Conservation (phyloP, 2,329 filamentous ascomycete genomes). For the Neofusicoccum umdonicola region DNA sequence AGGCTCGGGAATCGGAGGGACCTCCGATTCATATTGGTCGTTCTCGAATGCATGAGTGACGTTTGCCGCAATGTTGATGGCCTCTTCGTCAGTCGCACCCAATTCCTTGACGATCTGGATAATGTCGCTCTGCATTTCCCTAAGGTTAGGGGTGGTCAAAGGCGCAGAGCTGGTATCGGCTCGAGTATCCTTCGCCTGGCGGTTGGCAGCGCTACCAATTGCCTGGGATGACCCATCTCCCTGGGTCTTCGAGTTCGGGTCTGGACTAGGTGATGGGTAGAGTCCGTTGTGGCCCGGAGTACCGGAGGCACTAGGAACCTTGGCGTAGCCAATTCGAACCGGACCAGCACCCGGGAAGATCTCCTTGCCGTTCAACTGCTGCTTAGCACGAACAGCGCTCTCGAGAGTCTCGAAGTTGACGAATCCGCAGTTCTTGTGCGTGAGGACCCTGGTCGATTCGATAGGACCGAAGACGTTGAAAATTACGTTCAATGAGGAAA, state of each 20-base stretch:
- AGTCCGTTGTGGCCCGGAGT: constrained; percentile 85
- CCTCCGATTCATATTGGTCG: constrained; percentile 72
- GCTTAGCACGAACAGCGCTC: constrained; percentile 85
- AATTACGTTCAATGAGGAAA: constrained; percentile 90
- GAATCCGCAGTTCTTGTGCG: constrained; percentile 98
- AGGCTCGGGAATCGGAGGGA: constrained; percentile 84
- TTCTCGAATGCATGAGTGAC: constrained; percentile 77
- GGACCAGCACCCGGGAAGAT: constrained; percentile 96
- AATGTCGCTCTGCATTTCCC: constrained; percentile 80
- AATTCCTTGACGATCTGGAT: constrained; percentile 83
- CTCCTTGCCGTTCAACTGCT: constrained; percentile 89
- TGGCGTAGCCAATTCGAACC: constrained; percentile 94
- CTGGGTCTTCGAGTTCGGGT: constrained; percentile 56
- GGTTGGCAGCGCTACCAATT: constrained; percentile 38
- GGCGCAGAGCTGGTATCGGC: constrained; percentile 51
- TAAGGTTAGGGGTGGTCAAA: constrained; percentile 68
- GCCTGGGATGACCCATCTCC: constrained; percentile 19
- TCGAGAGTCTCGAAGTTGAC: constrained; percentile 95
- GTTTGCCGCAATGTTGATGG: constrained; percentile 66
- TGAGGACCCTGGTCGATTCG: constrained; percentile 86
- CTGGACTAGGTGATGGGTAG: constrained; percentile 89
- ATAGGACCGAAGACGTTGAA: constrained; percentile 93
- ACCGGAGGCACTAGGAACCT: constrained; percentile 83
- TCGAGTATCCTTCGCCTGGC: constrained; percentile 34
- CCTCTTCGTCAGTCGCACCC: constrained; percentile 78